Evolutionary conservation across 1,284 basidiomycete genomes (phyloP).

Genomic region (Chalciporus piperatoides): DNA sequence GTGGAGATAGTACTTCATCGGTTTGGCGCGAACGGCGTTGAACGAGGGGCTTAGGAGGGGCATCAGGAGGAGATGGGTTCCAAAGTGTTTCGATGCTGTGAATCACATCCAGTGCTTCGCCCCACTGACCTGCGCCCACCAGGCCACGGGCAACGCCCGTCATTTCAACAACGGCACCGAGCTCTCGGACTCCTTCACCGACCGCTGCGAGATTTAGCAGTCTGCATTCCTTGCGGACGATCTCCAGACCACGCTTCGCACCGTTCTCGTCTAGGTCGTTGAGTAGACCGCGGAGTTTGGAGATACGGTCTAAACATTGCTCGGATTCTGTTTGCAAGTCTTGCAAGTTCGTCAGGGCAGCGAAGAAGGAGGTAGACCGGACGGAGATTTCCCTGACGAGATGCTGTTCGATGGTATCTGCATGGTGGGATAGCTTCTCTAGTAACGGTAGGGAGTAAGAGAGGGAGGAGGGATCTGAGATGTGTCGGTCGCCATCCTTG

Average conservation of each 20-base stretch:
- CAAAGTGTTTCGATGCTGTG: constrained; percentile 73
- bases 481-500: constrained; percentile 31
- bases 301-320: constrained; percentile 77
- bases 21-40: constrained; percentile 12
- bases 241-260: constrained; percentile 73
- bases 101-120: constrained; percentile 73
- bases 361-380: constrained; percentile 93
- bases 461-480: constrained; percentile 54
- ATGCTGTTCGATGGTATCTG: constrained; percentile 94
- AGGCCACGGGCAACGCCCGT: constrained; percentile 65
- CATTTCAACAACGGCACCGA: constrained; percentile 75
- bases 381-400: constrained; percentile 90
- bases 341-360: constrained; percentile 91
- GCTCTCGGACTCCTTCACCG: constrained; percentile 58
- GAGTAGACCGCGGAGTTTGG: constrained; percentile 68
- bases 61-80: constrained; percentile 31
- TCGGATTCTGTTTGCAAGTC: constrained; percentile 88
- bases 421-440: constrained; percentile 90
- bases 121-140: constrained; percentile 81
- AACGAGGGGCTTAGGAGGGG: constrained; percentile 2
- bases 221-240: constrained; percentile 65
- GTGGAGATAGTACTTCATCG: constrained; percentile 25
- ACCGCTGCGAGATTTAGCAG: constrained; percentile 60
- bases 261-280: constrained; percentile 74
- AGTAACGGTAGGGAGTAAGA: constrained; percentile 73